These are phyloP conservation scores for Aspergillus carlsbadensis DNA, from an alignment of 495 filamentous ascomycete genomes.

Conservation along the genomic window DNA sequence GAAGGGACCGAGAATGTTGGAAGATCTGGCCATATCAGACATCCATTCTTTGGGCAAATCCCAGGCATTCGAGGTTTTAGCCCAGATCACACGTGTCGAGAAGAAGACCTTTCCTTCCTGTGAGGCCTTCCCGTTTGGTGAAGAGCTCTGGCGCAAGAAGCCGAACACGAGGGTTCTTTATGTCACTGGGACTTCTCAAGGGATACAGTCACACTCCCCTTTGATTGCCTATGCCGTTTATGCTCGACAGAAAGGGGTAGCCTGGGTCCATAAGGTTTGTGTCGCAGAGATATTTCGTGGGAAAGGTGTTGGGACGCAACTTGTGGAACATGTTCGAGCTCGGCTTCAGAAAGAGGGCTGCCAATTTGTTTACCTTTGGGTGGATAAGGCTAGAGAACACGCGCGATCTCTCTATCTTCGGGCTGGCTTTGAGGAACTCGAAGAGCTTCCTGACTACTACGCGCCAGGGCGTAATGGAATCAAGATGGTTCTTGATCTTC, in stretches of 20 bases:
- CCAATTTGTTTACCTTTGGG: conserved; percentile 58
- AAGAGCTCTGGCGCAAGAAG: conserved; percentile 53
- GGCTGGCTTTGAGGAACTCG: conserved; percentile 52
- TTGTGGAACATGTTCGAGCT: conserved; percentile 48
- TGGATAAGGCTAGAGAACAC: conserved; percentile 52
- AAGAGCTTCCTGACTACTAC: conserved; percentile 56
- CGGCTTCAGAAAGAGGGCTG: conserved; percentile 53
- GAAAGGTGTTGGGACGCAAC: conserved; percentile 51
- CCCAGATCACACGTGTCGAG: conserved; percentile 49
- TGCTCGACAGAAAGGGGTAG: conserved; percentile 50
- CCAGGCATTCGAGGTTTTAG: conserved; percentile 40
- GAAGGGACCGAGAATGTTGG: conserved; percentile 32
- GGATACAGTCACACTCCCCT: conserved; percentile 14
- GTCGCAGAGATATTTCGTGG: conserved; percentile 51
- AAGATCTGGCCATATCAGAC: conserved; percentile 36
- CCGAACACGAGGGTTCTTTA: conserved; percentile 54
- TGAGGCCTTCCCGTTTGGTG: conserved; percentile 53
- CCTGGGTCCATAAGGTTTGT: conserved; percentile 60
- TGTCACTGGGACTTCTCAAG: conserved; percentile 28
- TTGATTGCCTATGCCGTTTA: conserved; percentile 56
- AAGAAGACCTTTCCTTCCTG: conserved; percentile 58
- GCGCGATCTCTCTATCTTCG: conserved; percentile 51
- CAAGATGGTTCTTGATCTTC: conserved; percentile 51
- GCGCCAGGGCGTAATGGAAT: conserved; percentile 54
- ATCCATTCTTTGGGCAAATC: conserved; percentile 43